Percentiles rank a stretch among this genome's conserved stretches.
Evolutionary conservation across 768 basidiomycete species (phyloP).

Genomic region (Termitomyces eurrhizus): DNA sequence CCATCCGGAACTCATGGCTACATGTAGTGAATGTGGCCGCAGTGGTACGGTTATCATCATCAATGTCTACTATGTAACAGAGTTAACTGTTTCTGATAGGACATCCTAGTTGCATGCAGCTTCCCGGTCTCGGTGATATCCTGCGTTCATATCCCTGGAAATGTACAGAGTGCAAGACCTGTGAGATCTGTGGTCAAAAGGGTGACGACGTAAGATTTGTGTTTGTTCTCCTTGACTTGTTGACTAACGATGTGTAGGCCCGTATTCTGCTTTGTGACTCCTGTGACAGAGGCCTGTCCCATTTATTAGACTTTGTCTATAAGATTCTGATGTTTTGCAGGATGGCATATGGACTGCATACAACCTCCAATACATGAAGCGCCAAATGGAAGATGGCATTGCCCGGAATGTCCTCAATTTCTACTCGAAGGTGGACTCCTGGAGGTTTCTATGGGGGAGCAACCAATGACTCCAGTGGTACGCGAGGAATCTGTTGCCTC

Average conservation of each 20-base stretch:
- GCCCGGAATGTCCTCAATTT: constrained; percentile 54
- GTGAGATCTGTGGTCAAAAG: constrained; percentile 81
- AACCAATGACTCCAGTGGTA: constrained; percentile 9
- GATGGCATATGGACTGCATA: constrained; percentile 85
- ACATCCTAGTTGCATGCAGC: constrained; percentile 83
- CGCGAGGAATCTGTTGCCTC: constrained; percentile 43
- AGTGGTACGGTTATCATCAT: constrained; percentile 53
- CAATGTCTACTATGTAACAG: background rate
- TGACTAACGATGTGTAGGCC: constrained; percentile 41
- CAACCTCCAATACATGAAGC: constrained; percentile 63
- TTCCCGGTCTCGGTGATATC: constrained; percentile 51
- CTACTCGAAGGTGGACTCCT: constrained; percentile 16
- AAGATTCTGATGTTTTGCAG: constrained; percentile 29
- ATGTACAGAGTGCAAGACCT: constrained; percentile 90
- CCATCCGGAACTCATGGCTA: constrained; percentile 64
- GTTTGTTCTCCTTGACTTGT: background rate
- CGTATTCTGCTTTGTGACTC: constrained; percentile 88
- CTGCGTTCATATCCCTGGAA: constrained; percentile 77
- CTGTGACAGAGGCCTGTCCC: constrained; percentile 77
- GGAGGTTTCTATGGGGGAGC: constrained; percentile 8
- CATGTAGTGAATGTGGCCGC: constrained; percentile 78
- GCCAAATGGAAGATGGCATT: constrained; percentile 78
- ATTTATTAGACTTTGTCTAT: constrained; percentile 12
- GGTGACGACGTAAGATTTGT: constrained; percentile 76
- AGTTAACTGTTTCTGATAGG: constrained; percentile 36